Conservation (phyloP, 1,284 basidiomycete species). For the Trichosporon inkin region DNA sequence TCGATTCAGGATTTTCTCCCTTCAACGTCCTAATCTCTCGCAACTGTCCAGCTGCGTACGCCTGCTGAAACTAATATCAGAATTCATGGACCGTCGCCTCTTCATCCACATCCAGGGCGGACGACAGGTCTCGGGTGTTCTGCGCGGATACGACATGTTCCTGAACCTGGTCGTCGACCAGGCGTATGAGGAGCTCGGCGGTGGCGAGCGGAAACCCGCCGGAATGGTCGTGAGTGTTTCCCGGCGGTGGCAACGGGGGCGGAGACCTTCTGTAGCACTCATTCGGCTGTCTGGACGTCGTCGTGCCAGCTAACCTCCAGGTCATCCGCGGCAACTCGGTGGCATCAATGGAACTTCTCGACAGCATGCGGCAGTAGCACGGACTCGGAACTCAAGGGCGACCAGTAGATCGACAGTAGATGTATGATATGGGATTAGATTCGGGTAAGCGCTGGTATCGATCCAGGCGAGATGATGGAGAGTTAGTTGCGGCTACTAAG, state of each 20-base stretch:
- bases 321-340: slow-evolving; percentile 93
- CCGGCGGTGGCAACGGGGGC: not conserved
- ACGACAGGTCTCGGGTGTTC: slow-evolving; percentile 88
- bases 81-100: slow-evolving; percentile 99
- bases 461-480: not conserved
- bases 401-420: not conserved
- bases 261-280: no score
- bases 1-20: no score
- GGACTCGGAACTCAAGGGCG: not conserved
- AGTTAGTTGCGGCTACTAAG: not conserved
- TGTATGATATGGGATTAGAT: slow-evolving; percentile 1
- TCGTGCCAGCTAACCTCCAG: slow-evolving; percentile 51
- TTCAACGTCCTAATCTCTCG: no score
- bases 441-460: not conserved
- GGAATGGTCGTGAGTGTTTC: slow-evolving; percentile 73
- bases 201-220: slow-evolving; percentile 81
- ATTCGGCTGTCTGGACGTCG: not conserved
- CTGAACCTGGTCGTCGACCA: slow-evolving; percentile 97
- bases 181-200: slow-evolving; percentile 82
- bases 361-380: slow-evolving; percentile 36
- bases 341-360: slow-evolving; percentile 59
- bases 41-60: no score
- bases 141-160: slow-evolving; percentile 98
- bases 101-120: slow-evolving; percentile 94
- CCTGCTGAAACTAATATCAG: slow-evolving; percentile 25